These are phyloP conservation scores for Nemania abortiva DNA, from an alignment of 2,329 filamentous ascomycete genomes.

Conservation along the genomic window DNA sequence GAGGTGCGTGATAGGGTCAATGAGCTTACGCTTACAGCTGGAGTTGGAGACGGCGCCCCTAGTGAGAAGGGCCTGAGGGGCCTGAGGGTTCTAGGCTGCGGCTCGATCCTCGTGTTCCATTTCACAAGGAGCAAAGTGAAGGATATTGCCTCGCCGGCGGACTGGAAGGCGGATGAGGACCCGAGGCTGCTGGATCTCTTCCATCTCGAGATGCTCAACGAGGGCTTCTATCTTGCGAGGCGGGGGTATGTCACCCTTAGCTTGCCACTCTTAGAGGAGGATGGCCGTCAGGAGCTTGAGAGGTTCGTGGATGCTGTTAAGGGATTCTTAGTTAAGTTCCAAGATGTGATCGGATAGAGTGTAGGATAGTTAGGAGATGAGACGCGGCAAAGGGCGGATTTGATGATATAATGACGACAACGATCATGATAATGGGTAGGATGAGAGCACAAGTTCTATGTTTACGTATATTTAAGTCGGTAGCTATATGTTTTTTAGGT, in stretches of 20 bases:
- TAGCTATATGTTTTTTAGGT: too few relatives aligned
- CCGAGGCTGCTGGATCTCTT: conserved; percentile 56
- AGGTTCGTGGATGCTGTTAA: conserved; percentile 55
- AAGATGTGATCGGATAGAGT: conserved; percentile 20
- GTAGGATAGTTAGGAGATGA: not conserved
- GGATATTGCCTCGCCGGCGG: conserved; percentile 43
- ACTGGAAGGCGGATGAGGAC: conserved; percentile 47
- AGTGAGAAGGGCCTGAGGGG: not conserved
- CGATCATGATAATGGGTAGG: not conserved
- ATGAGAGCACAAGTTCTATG: too few relatives aligned
- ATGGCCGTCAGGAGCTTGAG: conserved; percentile 50
- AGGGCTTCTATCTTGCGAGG: conserved; percentile 58
- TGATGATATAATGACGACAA: not conserved
- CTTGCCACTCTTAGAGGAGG: conserved; percentile 54
- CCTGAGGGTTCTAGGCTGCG: conserved; percentile 35
- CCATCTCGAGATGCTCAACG: conserved; percentile 61
- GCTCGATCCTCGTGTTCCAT: conserved; percentile 41
- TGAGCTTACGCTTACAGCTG: not conserved
- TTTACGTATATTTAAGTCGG: too few relatives aligned
- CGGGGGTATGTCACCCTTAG: conserved; percentile 58
- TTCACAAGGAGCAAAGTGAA: conserved; percentile 48
- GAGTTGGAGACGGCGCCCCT: too few relatives aligned
- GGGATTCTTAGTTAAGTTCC: conserved; percentile 49
- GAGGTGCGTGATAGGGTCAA: conserved; percentile 42
- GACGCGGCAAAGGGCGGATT: not conserved